phyloP scores from a whole-genome alignment of 176 grass and related monocot genomes.

The Aechmea fasciata region DNA sequence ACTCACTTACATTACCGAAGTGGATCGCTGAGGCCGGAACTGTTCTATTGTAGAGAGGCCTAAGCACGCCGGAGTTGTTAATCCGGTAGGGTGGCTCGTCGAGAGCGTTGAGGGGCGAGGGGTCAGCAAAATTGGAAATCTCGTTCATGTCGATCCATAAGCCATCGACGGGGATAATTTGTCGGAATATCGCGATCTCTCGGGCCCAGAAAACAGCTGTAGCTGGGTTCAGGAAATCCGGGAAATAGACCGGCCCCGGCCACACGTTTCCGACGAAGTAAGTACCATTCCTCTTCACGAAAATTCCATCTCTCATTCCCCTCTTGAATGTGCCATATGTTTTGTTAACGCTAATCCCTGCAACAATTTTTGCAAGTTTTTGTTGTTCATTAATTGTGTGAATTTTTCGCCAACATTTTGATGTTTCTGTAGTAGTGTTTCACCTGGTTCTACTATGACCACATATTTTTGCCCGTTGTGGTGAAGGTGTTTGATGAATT shows the following conservation, averaged over 20 bases:
- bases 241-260: conserved; percentile 75
- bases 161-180: conserved; percentile 64
- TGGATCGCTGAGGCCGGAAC: conserved; percentile 55
- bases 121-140: conserved; percentile 57
- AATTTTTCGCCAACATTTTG: no score
- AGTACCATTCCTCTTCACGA: conserved; percentile 50
- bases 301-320: conserved; percentile 49
- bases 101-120: conserved; percentile 29
- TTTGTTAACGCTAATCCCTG: conserved; percentile 53
- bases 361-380: not conserved
- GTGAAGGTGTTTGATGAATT: conserved; percentile 57
- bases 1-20: conserved; percentile 51
- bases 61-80: conserved; percentile 50
- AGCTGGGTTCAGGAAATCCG: conserved; percentile 68
- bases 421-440: not conserved
- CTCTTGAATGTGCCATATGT: conserved; percentile 49
- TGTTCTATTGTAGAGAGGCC: conserved; percentile 46
- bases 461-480: conserved; percentile 76
- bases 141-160: conserved; percentile 98
- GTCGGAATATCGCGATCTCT: conserved; percentile 56
- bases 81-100: conserved; percentile 77
- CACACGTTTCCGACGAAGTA: conserved; percentile 63
- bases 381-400: no score
- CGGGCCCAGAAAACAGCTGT: conserved; percentile 44
- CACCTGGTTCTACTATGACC: conserved; percentile 71